These are phyloP conservation scores for Andrographis paniculata DNA, from an alignment of 305 asterid genomes.

Conservation along the genomic window DNA sequence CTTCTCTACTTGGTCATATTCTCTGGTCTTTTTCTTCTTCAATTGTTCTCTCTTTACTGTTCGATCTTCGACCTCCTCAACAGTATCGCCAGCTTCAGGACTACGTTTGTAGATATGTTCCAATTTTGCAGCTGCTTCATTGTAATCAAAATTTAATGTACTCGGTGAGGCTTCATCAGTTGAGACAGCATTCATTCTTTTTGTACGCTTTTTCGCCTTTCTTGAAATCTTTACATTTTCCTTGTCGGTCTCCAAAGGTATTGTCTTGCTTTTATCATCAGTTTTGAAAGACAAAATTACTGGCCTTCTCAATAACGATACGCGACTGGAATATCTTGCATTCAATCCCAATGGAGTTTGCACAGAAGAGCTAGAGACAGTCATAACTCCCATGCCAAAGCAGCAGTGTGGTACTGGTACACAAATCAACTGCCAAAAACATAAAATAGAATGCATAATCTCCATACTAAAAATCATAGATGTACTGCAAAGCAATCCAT, in stretches of 20 bases:
- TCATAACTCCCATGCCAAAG: conserved; percentile 65
- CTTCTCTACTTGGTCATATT: conserved; percentile 22
- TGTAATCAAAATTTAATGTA: conserved; percentile 44
- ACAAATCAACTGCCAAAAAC: conserved; percentile 12
- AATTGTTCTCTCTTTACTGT: conserved; percentile 25
- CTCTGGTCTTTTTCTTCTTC: conserved; percentile 26
- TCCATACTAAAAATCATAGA: neutral
- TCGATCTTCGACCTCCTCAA: conserved; percentile 25
- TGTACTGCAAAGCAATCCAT: neutral
- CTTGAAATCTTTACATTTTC: conserved; percentile 32
- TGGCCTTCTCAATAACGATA: conserved; percentile 35
- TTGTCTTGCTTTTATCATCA: conserved; percentile 37
- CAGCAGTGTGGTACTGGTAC: conserved; percentile 9
- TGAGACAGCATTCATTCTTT: conserved; percentile 39
- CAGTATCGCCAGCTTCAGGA: conserved; percentile 26
- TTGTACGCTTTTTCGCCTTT: conserved; percentile 30
- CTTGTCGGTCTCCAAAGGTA: conserved; percentile 41
- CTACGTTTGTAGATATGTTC: conserved; percentile 46
- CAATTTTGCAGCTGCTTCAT: conserved; percentile 64
- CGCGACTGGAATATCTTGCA: conserved; percentile 29
- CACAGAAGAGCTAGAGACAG: conserved; percentile 59
- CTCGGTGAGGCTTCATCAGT: conserved; percentile 32
- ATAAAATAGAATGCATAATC: neutral
- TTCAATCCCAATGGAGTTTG: conserved; percentile 46
- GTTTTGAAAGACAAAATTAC: conserved; percentile 37